phyloP scores from a whole-genome alignment of 345 rosid genomes.

The Bruguiera parviflora region DNA sequence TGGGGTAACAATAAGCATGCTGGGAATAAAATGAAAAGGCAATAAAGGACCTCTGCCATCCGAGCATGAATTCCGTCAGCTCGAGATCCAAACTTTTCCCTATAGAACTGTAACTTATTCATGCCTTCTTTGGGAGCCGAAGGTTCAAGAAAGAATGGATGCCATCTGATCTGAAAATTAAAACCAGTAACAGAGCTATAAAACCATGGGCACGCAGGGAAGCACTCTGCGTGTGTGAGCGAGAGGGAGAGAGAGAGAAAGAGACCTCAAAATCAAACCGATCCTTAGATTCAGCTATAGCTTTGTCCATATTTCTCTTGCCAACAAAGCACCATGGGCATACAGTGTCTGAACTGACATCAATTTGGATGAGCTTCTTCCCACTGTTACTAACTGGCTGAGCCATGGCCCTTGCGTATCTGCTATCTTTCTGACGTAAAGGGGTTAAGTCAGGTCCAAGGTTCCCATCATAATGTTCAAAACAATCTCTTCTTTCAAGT shows the following conservation, averaged over 20 bases:
- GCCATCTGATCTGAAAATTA: constrained; percentile 70
- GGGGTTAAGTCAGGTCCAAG: constrained; percentile 12
- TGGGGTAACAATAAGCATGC: background rate
- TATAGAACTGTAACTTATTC: constrained; percentile 55
- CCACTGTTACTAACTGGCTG: constrained; percentile 37
- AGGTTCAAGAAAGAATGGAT: constrained; percentile 73
- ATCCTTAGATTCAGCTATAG: constrained; percentile 59
- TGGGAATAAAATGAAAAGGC: constrained; percentile 7
- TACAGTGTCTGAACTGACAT: constrained; percentile 75
- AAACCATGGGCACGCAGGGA: background rate
- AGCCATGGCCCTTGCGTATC: constrained; percentile 45
- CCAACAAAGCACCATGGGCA: constrained; percentile 92
- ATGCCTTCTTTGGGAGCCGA: constrained; percentile 92
- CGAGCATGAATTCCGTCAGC: constrained; percentile 44
- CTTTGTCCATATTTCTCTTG: constrained; percentile 75
- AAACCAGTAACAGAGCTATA: background rate
- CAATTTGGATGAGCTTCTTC: constrained; percentile 60
- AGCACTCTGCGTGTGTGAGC: background rate
- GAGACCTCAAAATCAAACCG: constrained; percentile 64
- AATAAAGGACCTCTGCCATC: constrained; percentile 58
- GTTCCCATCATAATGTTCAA: background rate
- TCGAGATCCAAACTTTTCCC: constrained; percentile 60
- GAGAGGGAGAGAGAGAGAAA: constrained; percentile 14
- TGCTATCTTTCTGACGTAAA: constrained; percentile 22
- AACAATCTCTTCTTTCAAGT: background rate